Evolutionary conservation across 2,329 filamentous ascomycete genomes (phyloP).

Genomic region (Paracoccidioides brasiliensis): DNA sequence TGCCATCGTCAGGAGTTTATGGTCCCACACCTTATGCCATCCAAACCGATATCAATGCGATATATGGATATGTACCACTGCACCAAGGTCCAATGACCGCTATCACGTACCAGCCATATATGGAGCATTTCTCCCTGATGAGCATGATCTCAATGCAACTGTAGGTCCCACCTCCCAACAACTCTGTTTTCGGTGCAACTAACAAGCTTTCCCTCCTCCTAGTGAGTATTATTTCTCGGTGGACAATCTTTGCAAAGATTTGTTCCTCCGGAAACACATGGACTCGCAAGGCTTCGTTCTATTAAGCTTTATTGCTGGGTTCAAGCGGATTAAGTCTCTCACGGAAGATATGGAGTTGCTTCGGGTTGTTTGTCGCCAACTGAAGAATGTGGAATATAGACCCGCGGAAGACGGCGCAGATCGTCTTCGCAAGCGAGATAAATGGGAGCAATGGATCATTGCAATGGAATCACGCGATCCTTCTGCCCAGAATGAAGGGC

Average conservation of each 20-base stretch:
- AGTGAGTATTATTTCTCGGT: constrained; percentile 95
- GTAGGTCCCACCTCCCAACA: constrained; percentile 26
- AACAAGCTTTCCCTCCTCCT: constrained; percentile 3
- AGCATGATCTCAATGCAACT: constrained; percentile 48
- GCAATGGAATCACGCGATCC: constrained; percentile 57
- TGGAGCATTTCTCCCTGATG: constrained; percentile 45
- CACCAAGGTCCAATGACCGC: constrained; percentile 44
- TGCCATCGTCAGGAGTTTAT: constrained; percentile 44
- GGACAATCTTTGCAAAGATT: constrained; percentile 88
- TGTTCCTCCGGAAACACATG: constrained; percentile 81
- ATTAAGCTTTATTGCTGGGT: constrained; percentile 65
- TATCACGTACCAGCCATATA: constrained; percentile 44
- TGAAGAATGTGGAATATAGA: constrained; percentile 59
- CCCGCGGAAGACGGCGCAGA: constrained; percentile 65
- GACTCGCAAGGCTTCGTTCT: constrained; percentile 87
- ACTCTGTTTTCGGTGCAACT: background rate
- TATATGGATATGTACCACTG: constrained; percentile 45
- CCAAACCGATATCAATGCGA: constrained; percentile 35
- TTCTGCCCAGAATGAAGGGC: constrained; percentile 60
- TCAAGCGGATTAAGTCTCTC: constrained; percentile 68
- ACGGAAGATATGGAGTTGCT: constrained; percentile 61
- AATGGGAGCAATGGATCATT: constrained; percentile 71
- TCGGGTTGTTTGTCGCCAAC: constrained; percentile 60
- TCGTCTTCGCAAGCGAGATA: constrained; percentile 58
- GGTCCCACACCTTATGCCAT: constrained; percentile 27